Evolutionary conservation across 768 basidiomycete genomes (phyloP), one percentile per base, ranked within the genome.

Genomic region (Tricholoma furcatifolium): DNA sequence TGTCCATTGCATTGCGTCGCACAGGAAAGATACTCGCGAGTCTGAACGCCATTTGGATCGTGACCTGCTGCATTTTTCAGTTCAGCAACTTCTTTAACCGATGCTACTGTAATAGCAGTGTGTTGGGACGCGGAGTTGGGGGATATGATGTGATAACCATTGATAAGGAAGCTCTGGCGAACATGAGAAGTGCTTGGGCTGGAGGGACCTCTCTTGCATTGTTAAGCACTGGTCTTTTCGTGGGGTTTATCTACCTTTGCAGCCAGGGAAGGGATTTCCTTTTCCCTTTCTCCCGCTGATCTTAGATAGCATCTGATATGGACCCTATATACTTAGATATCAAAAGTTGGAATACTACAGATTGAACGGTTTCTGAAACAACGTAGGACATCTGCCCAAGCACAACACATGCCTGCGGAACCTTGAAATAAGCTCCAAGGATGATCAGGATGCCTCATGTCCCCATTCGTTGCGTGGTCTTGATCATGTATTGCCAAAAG

Each of bases 341-440:
- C 81, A 56, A 68, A 75, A 11, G 69, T 75, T 17, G 74, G 73
- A 62, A 74, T 70, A 15, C 74, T 73, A 48, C 59, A 66, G 18
- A 39, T 55, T 23, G 54, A 47, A 39, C 60, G 51, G 17, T 55
- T 58, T 36, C 60, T 58, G 60, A 76, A 44, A 35, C 68, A 65
- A 38, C 49, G 57, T 12, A 78, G 54, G 6, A 81, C 66, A 55
- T 78, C 78, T 15, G 68, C 73, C 78, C 77, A 84, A 12, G 80
- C 81, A 56, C 76, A 77, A 55, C 81, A 82, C 74, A 81, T 78
- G 21, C 83, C 83, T 15, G 79, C 78, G 47, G 73, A 51, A n/a
- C 82, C 82, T 55, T 81, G 81, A 54, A 80, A 84, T 51, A 84
- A 63, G 59, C 81, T 83, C 71, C 73, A 79, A 9, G 78, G 80